Evolutionary conservation across 2,329 filamentous ascomycete genomes (phyloP).

Genomic region (Zymoseptoria crescenta): DNA sequence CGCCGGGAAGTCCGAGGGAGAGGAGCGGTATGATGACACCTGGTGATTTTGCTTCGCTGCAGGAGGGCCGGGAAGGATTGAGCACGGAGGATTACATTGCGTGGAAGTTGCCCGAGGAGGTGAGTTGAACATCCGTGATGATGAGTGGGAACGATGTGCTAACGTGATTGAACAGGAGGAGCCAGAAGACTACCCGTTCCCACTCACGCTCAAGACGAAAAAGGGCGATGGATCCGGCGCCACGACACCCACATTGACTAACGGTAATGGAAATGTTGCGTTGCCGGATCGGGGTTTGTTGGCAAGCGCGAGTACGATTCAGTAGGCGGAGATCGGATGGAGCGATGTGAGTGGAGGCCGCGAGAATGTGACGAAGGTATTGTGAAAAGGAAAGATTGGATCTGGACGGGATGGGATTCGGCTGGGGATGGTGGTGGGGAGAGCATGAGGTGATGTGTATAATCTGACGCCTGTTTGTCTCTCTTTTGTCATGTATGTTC

Average conservation of each 20-base stretch:
- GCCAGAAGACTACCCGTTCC: constrained; percentile 66
- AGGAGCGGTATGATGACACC: constrained; percentile 97
- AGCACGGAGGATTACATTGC: constrained; percentile 96
- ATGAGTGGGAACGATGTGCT: neutral
- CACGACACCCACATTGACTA: constrained; percentile 16
- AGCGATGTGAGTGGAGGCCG: neutral
- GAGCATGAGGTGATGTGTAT: neutral
- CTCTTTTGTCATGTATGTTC: neutral
- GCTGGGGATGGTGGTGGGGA: neutral
- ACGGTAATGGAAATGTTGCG: constrained; percentile 14
- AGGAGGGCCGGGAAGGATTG: constrained; percentile 86
- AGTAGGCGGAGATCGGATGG: neutral
- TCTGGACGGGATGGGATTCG: neutral
- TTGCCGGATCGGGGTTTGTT: neutral
- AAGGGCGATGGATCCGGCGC: constrained; percentile 11
- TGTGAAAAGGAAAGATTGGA: neutral
- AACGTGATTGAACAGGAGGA: constrained; percentile 53
- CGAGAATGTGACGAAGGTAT: neutral
- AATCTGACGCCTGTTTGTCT: neutral
- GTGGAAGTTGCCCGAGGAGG: constrained; percentile 74
- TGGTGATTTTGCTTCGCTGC: constrained; percentile 91
- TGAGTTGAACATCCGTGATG: constrained; percentile 49
- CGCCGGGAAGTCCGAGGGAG: constrained; percentile 86
- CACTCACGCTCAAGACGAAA: constrained; percentile 52
- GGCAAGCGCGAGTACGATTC: neutral